Evolutionary conservation across 805 yeast genomes (phyloP).

Genomic region (Jamesozyma lodderae): DNA sequence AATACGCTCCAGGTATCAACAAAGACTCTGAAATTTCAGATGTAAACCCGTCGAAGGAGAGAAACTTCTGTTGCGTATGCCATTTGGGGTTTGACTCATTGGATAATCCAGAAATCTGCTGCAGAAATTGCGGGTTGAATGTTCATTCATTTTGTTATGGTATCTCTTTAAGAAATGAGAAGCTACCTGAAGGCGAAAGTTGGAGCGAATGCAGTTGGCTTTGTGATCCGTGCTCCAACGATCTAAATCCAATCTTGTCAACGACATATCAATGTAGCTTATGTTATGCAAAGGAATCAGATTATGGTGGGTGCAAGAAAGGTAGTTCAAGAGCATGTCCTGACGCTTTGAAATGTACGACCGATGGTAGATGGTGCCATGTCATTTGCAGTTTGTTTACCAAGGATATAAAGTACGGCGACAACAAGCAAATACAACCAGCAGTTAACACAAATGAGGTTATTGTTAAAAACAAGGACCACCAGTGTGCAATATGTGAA

Average conservation of each 20-base stretch:
- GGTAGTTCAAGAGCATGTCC: conserved; percentile 39
- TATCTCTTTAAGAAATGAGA: conserved; percentile 8
- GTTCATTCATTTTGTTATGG: conserved; percentile 74
- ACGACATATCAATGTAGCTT: conserved; percentile 54
- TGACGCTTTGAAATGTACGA: conserved; percentile 63
- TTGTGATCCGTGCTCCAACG: conserved; percentile 74
- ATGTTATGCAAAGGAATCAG: conserved; percentile 50
- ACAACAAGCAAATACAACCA: conserved; percentile 38
- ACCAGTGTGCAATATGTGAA: conserved; percentile 39
- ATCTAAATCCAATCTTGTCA: conserved; percentile 48
- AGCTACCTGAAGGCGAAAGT: background rate
- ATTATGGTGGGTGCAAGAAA: conserved; percentile 37
- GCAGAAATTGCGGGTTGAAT: conserved; percentile 57
- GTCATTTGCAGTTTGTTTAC: conserved; percentile 57
- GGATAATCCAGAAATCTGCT: conserved; percentile 32
- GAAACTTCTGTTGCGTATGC: conserved; percentile 52
- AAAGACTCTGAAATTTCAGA: background rate
- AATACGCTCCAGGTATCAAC: background rate
- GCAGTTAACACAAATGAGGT: conserved; percentile 32
- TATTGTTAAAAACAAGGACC: conserved; percentile 26
- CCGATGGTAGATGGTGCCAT: conserved; percentile 70
- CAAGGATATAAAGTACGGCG: conserved; percentile 37
- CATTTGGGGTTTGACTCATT: conserved; percentile 21
- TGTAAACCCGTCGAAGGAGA: background rate
- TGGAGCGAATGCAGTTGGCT: conserved; percentile 46